Evolutionary conservation across 169 alveolate genomes (phyloP).

Genomic region (Plasmodium sp.): DNA sequence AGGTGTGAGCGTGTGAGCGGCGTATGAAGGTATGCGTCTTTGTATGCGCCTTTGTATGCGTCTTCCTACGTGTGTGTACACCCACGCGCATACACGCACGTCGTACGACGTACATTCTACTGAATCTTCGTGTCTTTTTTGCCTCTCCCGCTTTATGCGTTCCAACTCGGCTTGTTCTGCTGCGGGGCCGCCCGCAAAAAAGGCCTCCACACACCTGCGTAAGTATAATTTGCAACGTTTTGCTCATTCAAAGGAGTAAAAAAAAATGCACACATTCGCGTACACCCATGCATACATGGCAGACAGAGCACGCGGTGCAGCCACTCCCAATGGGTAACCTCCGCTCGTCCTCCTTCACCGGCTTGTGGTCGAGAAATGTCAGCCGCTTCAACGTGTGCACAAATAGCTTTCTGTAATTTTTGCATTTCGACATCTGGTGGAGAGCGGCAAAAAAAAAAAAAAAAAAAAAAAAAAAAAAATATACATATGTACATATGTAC

Average conservation of each 20-base stretch:
- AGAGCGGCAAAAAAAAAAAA: background rate
- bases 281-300: conserved; percentile 1
- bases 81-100: background rate
- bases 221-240: background rate
- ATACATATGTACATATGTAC: no score
- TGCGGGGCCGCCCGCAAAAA: conserved; percentile 35
- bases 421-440: conserved; percentile 18
- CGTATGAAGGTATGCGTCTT: background rate
- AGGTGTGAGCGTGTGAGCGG: background rate
- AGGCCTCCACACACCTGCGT: conserved; percentile 63
- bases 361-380: conserved; percentile 60
- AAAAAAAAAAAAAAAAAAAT: background rate
- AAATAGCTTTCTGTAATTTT: conserved; percentile 59
- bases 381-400: conserved; percentile 24
- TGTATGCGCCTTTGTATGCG: background rate
- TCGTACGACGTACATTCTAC: conserved; percentile 28
- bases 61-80: background rate
- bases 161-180: conserved; percentile 53
- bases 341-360: conserved; percentile 59
- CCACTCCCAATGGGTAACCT: conserved; percentile 12
- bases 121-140: conserved; percentile 24
- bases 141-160: conserved; percentile 36
- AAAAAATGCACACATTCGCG: background rate
- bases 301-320: background rate
- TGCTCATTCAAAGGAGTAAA: background rate